Evolutionary conservation across 1,284 basidiomycete genomes (phyloP).

Genomic region (Kalmanozyma brasiliensis): DNA sequence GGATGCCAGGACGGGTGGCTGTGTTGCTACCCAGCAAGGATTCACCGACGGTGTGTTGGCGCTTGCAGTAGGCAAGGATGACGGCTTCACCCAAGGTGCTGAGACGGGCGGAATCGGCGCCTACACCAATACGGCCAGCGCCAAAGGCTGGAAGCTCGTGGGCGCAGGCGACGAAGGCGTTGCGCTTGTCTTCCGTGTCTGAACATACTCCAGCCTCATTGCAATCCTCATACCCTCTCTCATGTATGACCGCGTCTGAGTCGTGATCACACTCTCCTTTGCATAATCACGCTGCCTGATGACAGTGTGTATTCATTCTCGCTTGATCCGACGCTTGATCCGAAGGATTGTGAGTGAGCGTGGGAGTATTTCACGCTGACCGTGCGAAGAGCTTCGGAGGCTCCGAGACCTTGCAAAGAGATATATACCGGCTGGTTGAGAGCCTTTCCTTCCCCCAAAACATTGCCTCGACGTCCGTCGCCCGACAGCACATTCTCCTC

Average conservation of each 20-base stretch:
- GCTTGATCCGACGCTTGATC: conserved; percentile 8
- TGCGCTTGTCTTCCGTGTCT: conserved; percentile 64
- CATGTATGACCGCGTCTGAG: no score
- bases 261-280: conserved; percentile 5
- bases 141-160: conserved; percentile 63
- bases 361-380: not conserved
- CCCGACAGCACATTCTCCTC: not conserved
- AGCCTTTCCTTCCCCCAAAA: not conserved
- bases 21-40: conserved; percentile 83
- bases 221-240: conserved; percentile 36
- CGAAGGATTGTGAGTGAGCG: conserved; percentile 2
- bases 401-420: conserved; percentile 5
- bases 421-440: conserved; percentile 12
- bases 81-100: conserved; percentile 67
- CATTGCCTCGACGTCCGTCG: not conserved
- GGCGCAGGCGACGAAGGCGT: conserved; percentile 67
- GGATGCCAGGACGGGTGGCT: conserved; percentile 86
- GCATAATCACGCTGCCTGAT: not conserved
- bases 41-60: conserved; percentile 83
- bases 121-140: conserved; percentile 43
- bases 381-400: conserved; percentile 16
- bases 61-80: conserved; percentile 73
- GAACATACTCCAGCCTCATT: not conserved
- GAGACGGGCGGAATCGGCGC: conserved; percentile 66
- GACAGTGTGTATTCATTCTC: not conserved